A percentile compares a stretch with the other conserved stretches of the same genome.
phyloP scores from a whole-genome alignment of 805 yeast species.

The Nakazawaea sp. region DNA sequence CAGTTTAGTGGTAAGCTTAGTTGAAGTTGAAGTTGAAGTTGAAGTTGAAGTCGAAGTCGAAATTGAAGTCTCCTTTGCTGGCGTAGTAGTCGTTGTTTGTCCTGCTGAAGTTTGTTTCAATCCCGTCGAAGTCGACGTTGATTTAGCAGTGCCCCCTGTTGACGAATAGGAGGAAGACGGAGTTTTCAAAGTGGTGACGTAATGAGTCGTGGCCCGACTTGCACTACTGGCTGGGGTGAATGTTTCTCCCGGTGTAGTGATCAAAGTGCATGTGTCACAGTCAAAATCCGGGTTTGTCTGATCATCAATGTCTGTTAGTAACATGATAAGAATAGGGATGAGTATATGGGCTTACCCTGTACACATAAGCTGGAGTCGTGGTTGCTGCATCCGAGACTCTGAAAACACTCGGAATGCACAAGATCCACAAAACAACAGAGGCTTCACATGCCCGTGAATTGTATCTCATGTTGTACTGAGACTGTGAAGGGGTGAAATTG shows the following conservation, averaged over 20 bases:
- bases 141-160: neutral
- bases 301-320: too few species aligned
- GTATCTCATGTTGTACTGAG: too few species aligned
- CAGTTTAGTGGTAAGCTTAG: slow-evolving; percentile 1
- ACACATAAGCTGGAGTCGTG: slow-evolving; percentile 6
- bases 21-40: slow-evolving; percentile 5
- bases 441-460: too few species aligned
- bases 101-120: too few species aligned
- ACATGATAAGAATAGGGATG: too few species aligned
- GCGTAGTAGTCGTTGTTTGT: too few species aligned
- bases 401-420: neutral
- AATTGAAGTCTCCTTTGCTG: neutral
- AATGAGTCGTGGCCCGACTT: neutral
- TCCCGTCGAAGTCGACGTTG: neutral
- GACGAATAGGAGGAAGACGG: slow-evolving; percentile 8
- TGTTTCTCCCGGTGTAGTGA: slow-evolving; percentile 16
- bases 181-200: neutral
- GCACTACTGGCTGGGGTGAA: neutral
- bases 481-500: too few species aligned
- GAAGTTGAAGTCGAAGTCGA: slow-evolving; percentile 7
- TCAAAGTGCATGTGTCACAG: slow-evolving; percentile 20
- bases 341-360: slow-evolving; percentile 8
- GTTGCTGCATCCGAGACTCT: neutral
- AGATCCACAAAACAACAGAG: neutral
- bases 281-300: slow-evolving; percentile 21